A percentile compares a stretch with the other conserved stretches of the same genome.
phyloP scores from a whole-genome alignment of 805 yeast genomes.

The Candida taoyuanica region DNA sequence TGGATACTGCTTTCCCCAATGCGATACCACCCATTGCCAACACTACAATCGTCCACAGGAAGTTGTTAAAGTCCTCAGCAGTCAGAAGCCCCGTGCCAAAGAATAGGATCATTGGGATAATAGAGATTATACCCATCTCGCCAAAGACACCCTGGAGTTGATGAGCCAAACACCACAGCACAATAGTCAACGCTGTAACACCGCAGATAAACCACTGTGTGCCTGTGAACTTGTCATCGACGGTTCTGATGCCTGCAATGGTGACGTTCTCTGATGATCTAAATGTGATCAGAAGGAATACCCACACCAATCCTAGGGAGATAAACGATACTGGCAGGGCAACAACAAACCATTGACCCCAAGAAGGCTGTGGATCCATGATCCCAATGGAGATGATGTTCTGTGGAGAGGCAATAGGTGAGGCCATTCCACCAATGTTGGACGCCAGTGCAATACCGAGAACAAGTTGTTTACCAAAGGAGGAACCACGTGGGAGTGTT shows the following conservation, averaged over 20 bases:
- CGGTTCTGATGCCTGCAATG: constrained; percentile 42
- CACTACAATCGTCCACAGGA: constrained; percentile 93
- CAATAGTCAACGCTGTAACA: constrained; percentile 68
- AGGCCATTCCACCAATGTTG: constrained; percentile 94
- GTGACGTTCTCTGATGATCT: constrained; percentile 45
- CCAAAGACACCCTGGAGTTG: constrained; percentile 72
- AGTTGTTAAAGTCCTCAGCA: constrained; percentile 90
- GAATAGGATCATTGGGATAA: constrained; percentile 84
- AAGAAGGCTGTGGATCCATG: constrained; percentile 78
- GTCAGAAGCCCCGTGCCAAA: constrained; percentile 87
- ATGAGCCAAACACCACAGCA: constrained; percentile 86
- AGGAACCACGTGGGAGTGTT: constrained; percentile 72
- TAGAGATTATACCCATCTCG: constrained; percentile 94
- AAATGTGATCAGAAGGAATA: constrained; percentile 62
- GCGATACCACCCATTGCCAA: constrained; percentile 98
- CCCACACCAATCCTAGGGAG: constrained; percentile 67
- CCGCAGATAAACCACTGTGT: constrained; percentile 71
- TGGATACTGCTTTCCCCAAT: constrained; percentile 89
- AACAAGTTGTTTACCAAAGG: constrained; percentile 77
- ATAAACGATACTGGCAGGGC: constrained; percentile 74
- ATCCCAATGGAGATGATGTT: constrained; percentile 85
- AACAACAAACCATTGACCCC: constrained; percentile 93
- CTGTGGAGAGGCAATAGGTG: constrained; percentile 97
- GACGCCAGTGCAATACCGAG: constrained; percentile 92
- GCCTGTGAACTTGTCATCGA: constrained; percentile 63